These are phyloP conservation scores for Penicillium mononematosum DNA, from an alignment of 495 filamentous ascomycete species.

Conservation along the genomic window DNA sequence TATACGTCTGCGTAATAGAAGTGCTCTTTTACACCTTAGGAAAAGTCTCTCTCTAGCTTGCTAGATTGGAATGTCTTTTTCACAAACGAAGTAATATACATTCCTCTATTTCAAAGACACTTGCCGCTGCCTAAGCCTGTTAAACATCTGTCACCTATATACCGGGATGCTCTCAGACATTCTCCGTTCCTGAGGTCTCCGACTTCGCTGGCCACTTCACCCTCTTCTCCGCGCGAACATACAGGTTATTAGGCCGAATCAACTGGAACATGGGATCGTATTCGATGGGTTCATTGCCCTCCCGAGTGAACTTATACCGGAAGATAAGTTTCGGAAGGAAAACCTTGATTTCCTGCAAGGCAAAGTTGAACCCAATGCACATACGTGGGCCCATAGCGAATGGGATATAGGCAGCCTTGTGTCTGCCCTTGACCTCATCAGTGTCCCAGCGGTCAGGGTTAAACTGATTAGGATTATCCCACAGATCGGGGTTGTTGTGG, in stretches of 20 bases:
- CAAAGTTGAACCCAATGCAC: constrained; percentile 61
- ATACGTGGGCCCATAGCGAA: constrained; percentile 50
- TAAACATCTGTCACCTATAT: not conserved
- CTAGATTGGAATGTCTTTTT: not conserved
- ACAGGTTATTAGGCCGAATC: constrained; percentile 53
- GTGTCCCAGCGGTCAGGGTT: constrained; percentile 55
- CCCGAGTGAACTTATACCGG: constrained; percentile 48
- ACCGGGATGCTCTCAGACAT: not conserved
- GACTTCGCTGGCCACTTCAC: constrained; percentile 25
- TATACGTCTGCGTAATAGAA: no score
- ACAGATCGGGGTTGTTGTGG: constrained; percentile 50
- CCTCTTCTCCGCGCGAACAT: constrained; percentile 40
- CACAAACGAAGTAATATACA: not conserved
- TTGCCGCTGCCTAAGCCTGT: not conserved
- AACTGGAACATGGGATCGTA: constrained; percentile 58
- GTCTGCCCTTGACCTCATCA: constrained; percentile 44
- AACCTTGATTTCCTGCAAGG: constrained; percentile 52
- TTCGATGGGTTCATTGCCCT: constrained; percentile 39
- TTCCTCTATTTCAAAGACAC: not conserved
- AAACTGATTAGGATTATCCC: constrained; percentile 51
- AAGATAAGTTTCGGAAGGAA: constrained; percentile 51
- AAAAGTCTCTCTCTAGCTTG: not conserved
- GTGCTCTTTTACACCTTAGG: not conserved
- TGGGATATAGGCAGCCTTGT: constrained; percentile 47
- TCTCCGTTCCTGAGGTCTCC: not conserved